Evolutionary conservation across 2,329 filamentous ascomycete species (phyloP), one percentile per base, ranked within the genome.

Genomic region (Colletotrichum eremochloae): DNA sequence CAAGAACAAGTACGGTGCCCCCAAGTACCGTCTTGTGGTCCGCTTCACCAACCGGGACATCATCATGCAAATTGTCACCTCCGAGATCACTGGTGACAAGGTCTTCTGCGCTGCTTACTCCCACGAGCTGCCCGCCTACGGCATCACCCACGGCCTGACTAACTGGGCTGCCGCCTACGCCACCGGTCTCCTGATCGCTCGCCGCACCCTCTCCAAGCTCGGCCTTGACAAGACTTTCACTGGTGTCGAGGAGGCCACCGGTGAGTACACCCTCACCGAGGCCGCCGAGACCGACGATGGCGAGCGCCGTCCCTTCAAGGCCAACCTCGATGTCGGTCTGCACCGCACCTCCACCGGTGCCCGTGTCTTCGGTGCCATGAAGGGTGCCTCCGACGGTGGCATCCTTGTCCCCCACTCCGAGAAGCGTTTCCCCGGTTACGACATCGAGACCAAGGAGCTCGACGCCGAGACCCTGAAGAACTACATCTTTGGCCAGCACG

Each of bases 1-100:
- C 89, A 99, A 98, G 94, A 99, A 99, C 94, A 99, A 99, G 93
- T 99, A 98, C 93, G 97, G 97, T 89, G 93, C 96, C 76, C 96
- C 96, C 87, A 99, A 99, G 92, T 98, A 99, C 93, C 94, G 96
- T 84, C 93, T 99, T 83, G 96, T 99, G 79, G 94, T 99, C 84
- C 96, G 96, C 86, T 97, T 97, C 93, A 97, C 94, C 90, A 97
- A 98, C 93, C 94, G 95, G 87, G 96, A 99, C 91, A 97, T 98
- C 89, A 93, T 98, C 88, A 92, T 91, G 88, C 96, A 99, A 90
- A 96, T 99, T 85, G 91, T 99, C 85, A 93, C 90, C 84, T 97
- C 96, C 74, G 96, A 99, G 90, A 93, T 99, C 88, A 91, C 90
- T 78, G 96, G 96, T 82, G 96, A 99, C 92, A 98, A 98, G 92